Evolutionary conservation across 257 asterid species (phyloP).

Genomic region (Nemophila menziesii): DNA sequence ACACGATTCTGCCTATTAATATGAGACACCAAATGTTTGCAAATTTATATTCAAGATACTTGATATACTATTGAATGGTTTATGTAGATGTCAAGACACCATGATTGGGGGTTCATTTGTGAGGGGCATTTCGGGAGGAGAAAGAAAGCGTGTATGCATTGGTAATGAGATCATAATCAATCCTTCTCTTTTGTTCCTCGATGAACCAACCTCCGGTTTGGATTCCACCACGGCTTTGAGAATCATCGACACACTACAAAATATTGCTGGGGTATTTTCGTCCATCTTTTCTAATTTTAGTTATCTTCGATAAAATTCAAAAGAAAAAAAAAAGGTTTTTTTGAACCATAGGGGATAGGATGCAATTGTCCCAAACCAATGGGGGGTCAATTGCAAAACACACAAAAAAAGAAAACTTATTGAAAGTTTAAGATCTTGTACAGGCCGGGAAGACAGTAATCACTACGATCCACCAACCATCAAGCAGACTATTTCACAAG

Average conservation of each 20-base stretch:
- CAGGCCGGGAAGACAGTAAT: conserved; percentile 89
- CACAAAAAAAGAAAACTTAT: background rate
- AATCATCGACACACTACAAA: conserved; percentile 68
- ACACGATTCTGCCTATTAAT: too few relatives aligned
- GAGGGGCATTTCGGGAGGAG: conserved; percentile 98
- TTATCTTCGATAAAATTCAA: too few relatives aligned
- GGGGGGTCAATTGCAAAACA: background rate
- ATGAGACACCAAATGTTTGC: too few relatives aligned
- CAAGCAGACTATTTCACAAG: conserved; percentile 81
- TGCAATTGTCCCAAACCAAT: background rate
- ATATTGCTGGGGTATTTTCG: conserved; percentile 61
- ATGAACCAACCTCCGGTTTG: conserved; percentile 94
- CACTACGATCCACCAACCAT: conserved; percentile 96
- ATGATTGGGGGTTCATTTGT: conserved; percentile 97
- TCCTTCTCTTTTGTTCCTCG: conserved; percentile 80
- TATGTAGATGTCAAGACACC: conserved; percentile 80
- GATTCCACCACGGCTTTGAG: conserved; percentile 95
- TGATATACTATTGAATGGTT: too few relatives aligned
- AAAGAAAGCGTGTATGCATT: conserved; percentile 83
- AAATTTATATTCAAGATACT: too few relatives aligned
- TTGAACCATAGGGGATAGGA: background rate
- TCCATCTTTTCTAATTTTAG: background rate
- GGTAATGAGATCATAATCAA: conserved; percentile 88
- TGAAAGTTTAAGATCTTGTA: conserved; percentile 4
- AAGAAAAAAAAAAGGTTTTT: too few relatives aligned